These are phyloP conservation scores for Neolentinus lepideus DNA, from an alignment of 1,284 basidiomycete species.

Conservation along the genomic window DNA sequence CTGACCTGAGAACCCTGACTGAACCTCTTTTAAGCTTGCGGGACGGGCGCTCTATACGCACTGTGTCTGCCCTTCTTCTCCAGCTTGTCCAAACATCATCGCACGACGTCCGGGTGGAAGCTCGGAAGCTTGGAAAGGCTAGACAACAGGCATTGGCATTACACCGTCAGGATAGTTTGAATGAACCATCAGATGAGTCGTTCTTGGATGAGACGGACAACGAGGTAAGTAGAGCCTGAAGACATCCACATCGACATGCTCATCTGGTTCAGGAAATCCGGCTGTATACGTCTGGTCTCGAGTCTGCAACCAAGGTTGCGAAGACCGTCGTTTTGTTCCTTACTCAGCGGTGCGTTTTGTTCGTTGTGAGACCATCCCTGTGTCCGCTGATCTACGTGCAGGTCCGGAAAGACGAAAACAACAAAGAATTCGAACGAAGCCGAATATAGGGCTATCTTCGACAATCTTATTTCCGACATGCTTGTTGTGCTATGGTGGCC, in stretches of 20 bases:
- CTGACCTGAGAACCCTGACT: slow-evolving; percentile 1
- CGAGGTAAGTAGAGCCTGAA: slow-evolving; percentile 34
- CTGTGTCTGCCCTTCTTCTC: slow-evolving; percentile 85
- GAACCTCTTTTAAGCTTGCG: slow-evolving; percentile 43
- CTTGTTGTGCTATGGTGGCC: slow-evolving; percentile 89
- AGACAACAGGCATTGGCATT: slow-evolving; percentile 57
- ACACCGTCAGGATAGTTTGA: slow-evolving; percentile 49
- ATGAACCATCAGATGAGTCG: slow-evolving; percentile 36
- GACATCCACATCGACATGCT: slow-evolving; percentile 3
- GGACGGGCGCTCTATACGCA: slow-evolving; percentile 82
- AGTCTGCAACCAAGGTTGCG: slow-evolving; percentile 78
- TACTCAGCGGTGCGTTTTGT: slow-evolving; percentile 56
- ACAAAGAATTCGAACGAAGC: slow-evolving; percentile 87
- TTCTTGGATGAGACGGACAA: slow-evolving; percentile 61
- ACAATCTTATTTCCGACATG: slow-evolving; percentile 84
- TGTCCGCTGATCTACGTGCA: slow-evolving; percentile 13
- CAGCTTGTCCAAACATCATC: slow-evolving; percentile 95
- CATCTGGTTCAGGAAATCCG: slow-evolving; percentile 45
- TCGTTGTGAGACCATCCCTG: neutral
- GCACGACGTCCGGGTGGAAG: slow-evolving; percentile 66
- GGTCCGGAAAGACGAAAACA: slow-evolving; percentile 76
- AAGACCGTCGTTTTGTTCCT: slow-evolving; percentile 82
- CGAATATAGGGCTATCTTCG: slow-evolving; percentile 87
- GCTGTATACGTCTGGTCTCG: slow-evolving; percentile 59
- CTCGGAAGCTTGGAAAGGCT: slow-evolving; percentile 50